These are phyloP conservation scores for Phytophthora agathidicida DNA, from an alignment of 352 stramenopile species.

Conservation along the genomic window DNA sequence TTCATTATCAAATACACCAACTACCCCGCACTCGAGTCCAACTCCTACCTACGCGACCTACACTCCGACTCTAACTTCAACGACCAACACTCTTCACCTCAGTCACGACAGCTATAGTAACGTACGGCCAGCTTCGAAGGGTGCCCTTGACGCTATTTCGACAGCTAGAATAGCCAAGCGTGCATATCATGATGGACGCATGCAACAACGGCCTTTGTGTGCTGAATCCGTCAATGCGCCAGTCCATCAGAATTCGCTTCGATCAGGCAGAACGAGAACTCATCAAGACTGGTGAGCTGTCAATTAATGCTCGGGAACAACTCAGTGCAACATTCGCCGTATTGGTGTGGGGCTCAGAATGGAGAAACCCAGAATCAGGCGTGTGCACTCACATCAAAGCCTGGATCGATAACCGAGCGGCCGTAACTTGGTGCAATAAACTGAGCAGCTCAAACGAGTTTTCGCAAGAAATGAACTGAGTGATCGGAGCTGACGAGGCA, in stretches of 20 bases:
- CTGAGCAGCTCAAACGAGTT: neutral
- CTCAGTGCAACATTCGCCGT: neutral
- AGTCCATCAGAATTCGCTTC: slow-evolving; percentile 18
- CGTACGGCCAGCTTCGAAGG: neutral
- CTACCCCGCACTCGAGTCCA: too few species aligned
- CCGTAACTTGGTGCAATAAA: slow-evolving; percentile 4
- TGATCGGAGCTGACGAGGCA: neutral
- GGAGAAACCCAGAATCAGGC: neutral
- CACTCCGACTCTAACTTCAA: too few species aligned
- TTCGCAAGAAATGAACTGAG: slow-evolving; percentile 6
- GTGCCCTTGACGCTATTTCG: too few species aligned
- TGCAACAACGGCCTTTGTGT: slow-evolving; percentile 21
- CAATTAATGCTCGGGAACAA: slow-evolving; percentile 26
- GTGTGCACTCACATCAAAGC: neutral
- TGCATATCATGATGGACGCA: slow-evolving; percentile 25
- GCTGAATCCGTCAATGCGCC: neutral
- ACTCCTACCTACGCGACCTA: too few species aligned
- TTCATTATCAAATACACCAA: too few species aligned
- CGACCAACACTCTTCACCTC: too few species aligned
- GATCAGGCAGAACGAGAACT: slow-evolving; percentile 11
- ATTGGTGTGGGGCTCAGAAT: neutral
- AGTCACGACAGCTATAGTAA: too few species aligned
- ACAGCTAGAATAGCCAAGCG: neutral
- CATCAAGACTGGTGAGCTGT: neutral
- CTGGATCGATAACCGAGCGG: slow-evolving; percentile 7